A percentile compares a stretch with the other conserved stretches of the same genome.
Conservation (phyloP, 305 asterid species). For the Fraxinus albicans region DNA sequence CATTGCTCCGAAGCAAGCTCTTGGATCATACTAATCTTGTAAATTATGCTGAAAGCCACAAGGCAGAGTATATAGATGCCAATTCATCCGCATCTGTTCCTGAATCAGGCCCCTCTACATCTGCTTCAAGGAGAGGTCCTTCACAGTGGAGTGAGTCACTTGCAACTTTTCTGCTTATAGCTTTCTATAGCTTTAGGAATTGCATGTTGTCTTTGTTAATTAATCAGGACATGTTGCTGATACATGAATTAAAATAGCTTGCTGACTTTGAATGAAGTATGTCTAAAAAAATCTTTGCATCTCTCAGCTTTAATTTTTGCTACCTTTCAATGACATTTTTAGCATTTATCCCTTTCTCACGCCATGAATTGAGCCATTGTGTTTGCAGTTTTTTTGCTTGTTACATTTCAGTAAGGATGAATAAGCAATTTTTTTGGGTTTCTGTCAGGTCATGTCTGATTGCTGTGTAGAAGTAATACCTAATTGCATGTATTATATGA, state of each 20-base stretch:
- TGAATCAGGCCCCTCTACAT: conserved; percentile 67
- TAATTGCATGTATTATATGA: neutral
- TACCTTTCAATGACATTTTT: neutral
- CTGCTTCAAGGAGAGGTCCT: conserved; percentile 55
- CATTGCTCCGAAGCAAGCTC: conserved; percentile 73
- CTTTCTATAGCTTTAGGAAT: neutral
- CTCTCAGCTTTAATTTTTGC: neutral
- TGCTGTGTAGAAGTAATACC: neutral
- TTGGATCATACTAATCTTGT: conserved; percentile 71
- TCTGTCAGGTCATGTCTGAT: neutral
- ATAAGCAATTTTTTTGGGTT: neutral
- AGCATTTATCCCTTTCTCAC: neutral
- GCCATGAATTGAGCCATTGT: neutral
- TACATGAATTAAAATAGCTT: conserved; percentile 9
- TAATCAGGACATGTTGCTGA: conserved; percentile 12
- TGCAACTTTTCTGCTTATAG: neutral
- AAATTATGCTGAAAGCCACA: conserved; percentile 64
- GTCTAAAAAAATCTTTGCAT: neutral
- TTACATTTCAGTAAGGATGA: neutral
- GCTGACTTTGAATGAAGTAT: neutral
- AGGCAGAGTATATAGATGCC: conserved; percentile 55
- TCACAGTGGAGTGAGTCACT: conserved; percentile 72
- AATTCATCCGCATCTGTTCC: conserved; percentile 46
- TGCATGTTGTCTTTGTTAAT: neutral
- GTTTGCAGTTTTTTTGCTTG: neutral